A percentile compares a stretch with the other conserved stretches of the same genome.
Evolutionary conservation across 768 basidiomycete species (phyloP).

Genomic region (Piloderma croceum): DNA sequence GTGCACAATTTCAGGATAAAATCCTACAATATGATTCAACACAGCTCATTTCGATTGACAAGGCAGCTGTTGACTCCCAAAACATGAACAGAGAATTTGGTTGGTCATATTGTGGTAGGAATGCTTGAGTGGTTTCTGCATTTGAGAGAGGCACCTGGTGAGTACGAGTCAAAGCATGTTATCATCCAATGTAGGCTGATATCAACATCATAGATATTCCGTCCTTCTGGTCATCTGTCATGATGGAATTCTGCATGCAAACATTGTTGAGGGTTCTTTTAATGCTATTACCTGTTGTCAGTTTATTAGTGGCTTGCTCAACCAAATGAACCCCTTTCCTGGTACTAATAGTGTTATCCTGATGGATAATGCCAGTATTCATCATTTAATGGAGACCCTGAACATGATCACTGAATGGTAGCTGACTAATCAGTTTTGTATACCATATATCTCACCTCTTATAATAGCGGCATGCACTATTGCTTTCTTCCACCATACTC

Average conservation of each 20-base stretch:
- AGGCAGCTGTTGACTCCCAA: neutral
- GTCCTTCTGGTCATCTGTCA: neutral
- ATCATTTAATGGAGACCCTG: slow-evolving; percentile 1
- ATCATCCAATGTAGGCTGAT: too few species aligned
- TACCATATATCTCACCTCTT: neutral
- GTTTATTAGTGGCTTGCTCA: neutral
- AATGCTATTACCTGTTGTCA: slow-evolving; percentile 1
- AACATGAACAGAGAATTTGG: neutral
- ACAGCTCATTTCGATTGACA: neutral
- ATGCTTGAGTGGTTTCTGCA: too few species aligned
- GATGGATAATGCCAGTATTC: slow-evolving; percentile 1
- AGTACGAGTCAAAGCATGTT: too few species aligned
- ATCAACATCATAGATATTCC: too few species aligned
- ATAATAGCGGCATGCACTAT: slow-evolving; percentile 1
- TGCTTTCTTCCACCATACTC: slow-evolving; percentile 1
- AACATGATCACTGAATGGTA: neutral
- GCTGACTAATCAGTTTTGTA: neutral
- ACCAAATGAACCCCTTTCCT: neutral
- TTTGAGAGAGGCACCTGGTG: too few species aligned
- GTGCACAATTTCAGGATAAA: too few species aligned
- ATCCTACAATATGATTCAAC: slow-evolving; percentile 2
- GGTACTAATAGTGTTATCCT: neutral
- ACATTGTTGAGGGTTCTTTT: too few species aligned
- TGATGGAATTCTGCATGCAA: too few species aligned
- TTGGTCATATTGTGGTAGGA: too few species aligned